Evolutionary conservation across 1,139 yeast genomes (phyloP).

Genomic region (Hemisphaericaspora xylofermentans): DNA sequence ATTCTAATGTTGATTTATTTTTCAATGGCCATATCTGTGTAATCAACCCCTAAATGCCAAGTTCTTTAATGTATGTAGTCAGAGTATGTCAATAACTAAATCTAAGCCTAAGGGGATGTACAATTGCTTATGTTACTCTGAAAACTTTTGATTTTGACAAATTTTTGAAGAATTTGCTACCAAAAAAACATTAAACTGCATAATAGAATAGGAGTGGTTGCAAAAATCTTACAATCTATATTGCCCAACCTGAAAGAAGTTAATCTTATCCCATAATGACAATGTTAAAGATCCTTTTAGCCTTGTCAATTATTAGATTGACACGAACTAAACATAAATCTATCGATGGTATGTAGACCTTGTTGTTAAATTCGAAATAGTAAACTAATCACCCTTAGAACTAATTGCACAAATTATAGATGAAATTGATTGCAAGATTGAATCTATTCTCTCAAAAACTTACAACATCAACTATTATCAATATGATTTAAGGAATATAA

Average conservation of each 20-base stretch:
- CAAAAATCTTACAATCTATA: too few relatives aligned
- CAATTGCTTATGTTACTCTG: background rate
- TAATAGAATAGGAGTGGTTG: background rate
- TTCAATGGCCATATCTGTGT: too few relatives aligned
- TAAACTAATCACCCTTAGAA: slow-evolving; percentile 1
- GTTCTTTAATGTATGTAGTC: too few relatives aligned
- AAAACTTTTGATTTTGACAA: too few relatives aligned
- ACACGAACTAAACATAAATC: slow-evolving; percentile 3
- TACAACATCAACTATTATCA: slow-evolving; percentile 11
- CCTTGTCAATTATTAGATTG: slow-evolving; percentile 13
- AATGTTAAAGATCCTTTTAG: slow-evolving; percentile 11
- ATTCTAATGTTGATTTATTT: too few relatives aligned
- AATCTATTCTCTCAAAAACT: slow-evolving; percentile 1
- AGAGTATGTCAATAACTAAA: too few relatives aligned
- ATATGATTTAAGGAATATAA: slow-evolving; percentile 4
- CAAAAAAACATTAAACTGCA: background rate
- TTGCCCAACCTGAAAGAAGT: background rate
- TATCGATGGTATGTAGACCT: background rate
- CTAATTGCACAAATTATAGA: slow-evolving; percentile 7
- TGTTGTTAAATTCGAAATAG: background rate
- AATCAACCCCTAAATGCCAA: too few relatives aligned
- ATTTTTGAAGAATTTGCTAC: too few relatives aligned
- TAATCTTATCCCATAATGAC: slow-evolving; percentile 1
- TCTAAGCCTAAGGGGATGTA: too few relatives aligned
- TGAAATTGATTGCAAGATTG: slow-evolving; percentile 10